phyloP scores from a whole-genome alignment of 2,329 filamentous ascomycete species.

The Fusarium sp. region DNA sequence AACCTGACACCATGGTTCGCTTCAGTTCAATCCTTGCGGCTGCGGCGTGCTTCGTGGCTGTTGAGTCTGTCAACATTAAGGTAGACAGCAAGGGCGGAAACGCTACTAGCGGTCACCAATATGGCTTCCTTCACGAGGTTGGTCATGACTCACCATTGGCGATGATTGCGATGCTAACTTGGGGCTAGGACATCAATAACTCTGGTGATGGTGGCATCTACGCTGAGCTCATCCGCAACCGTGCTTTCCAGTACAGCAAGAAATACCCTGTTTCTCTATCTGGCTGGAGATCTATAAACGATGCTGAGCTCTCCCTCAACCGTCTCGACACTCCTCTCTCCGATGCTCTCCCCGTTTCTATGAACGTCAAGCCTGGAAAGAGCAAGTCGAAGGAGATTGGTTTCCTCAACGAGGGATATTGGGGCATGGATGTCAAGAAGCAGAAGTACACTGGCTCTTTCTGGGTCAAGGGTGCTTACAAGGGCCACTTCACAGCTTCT shows the following conservation, averaged over 20 bases:
- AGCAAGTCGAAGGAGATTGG: conserved; percentile 50
- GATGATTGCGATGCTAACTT: accelerated
- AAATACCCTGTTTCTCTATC: conserved; percentile 54
- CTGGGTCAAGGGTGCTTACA: conserved; percentile 61
- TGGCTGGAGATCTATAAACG: conserved; percentile 56
- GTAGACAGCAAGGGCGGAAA: conserved; percentile 53
- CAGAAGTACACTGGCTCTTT: conserved; percentile 60
- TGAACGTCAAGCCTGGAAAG: conserved; percentile 53
- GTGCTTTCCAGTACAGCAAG: conserved; percentile 70
- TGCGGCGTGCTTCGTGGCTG: conserved; percentile 21
- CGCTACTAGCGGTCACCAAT: conserved; percentile 54
- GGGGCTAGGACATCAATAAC: conserved; percentile 67
- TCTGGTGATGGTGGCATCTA: conserved; percentile 79
- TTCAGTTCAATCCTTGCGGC: conserved; percentile 31
- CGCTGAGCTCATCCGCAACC: conserved; percentile 74
- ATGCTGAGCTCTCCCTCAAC: conserved; percentile 57
- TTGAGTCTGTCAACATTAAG: conserved; percentile 48
- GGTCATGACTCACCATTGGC: not conserved
- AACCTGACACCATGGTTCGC: conserved; percentile 21
- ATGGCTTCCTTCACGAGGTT: conserved; percentile 58
- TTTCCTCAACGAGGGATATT: conserved; percentile 63
- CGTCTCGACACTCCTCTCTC: conserved; percentile 59
- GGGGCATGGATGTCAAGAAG: conserved; percentile 64
- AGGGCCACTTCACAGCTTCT: conserved; percentile 57
- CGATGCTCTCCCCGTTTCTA: conserved; percentile 59